Evolutionary conservation across 2,329 filamentous ascomycete species (phyloP), one percentile per base, ranked within the genome.

Genomic region (Epichloe aotearoae): DNA sequence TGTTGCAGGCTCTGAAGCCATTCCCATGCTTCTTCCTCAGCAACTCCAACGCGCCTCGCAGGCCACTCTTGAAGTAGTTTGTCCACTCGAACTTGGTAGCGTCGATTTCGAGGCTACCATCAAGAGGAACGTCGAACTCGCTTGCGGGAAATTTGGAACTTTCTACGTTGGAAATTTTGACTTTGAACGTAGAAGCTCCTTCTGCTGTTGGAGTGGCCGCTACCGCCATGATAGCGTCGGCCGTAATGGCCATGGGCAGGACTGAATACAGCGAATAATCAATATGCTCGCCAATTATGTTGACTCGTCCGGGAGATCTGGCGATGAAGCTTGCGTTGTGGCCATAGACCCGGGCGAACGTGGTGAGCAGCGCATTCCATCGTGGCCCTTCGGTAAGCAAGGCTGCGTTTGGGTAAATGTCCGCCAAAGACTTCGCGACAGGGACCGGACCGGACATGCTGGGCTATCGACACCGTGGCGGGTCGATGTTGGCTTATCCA

Each of bases 271-370:
- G 80, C 14, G 88, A 95, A 72, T 98, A 98, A 73, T 98, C 93
- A 62, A 98, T 95, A 72, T 98, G 93, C 76, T 98, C 93, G 67
- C 93, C 93, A 64, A 98, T 96, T 63, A 98, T 93, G 72, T 97
- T 97, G 58, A 98, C 93, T 58, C 93, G 81, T 53, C 93, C 93
- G 1, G 93, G 93, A 50, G 90, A 95, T 55, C 93, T 83, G 10
- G 91, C 80, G 19, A 97, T 81, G 61, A 95, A 96, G 53, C 86
- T 77, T 39, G 90, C 82, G 15, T 75, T 71, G 48, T 80, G 75
- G 58, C 81, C 83, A 68, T 91, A 95, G 41, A 70, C 72, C 52
- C 76, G 69, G 57, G 82, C 73, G 69, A 97, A 97, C 57, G 76
- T 76, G 48, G 77, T 70, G 41, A 91, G 71, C 42, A 97, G 76